A percentile compares a stretch with the other conserved stretches of the same genome.
Conservation (phyloP, 2,329 filamentous ascomycete genomes). For the Amauroascus verrucosus region DNA sequence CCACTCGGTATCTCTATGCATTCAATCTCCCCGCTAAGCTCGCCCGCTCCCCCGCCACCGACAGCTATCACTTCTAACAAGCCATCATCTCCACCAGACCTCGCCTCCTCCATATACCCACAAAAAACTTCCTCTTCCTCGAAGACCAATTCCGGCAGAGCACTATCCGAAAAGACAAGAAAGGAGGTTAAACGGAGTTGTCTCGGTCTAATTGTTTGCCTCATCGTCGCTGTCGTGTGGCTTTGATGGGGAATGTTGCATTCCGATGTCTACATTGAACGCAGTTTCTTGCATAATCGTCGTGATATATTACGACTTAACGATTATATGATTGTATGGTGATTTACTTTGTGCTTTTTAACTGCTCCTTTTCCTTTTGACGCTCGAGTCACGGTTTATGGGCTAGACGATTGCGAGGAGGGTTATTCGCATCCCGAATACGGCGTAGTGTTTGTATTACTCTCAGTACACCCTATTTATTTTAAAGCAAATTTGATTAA, state of each 20-base stretch:
- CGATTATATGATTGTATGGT: neutral
- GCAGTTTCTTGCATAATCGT: neutral
- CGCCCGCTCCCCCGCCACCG: neutral
- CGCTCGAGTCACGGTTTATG: no score
- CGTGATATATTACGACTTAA: neutral
- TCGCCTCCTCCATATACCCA: neutral
- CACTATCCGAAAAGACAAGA: conserved; percentile 4
- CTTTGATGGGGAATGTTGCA: neutral
- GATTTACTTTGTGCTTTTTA: neutral
- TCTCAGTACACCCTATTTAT: neutral
- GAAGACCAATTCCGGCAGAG: neutral
- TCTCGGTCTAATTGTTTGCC: conserved; percentile 7
- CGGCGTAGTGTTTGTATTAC: no score
- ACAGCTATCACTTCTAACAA: neutral
- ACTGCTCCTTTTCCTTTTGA: neutral
- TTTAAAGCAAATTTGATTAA: neutral
- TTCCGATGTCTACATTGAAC: neutral
- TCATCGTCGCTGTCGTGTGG: conserved; percentile 8
- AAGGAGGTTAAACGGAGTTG: conserved; percentile 5
- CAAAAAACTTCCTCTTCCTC: neutral
- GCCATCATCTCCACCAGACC: neutral
- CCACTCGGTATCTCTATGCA: neutral
- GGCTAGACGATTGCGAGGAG: neutral
- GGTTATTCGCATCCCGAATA: neutral
- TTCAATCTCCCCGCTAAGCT: neutral